A percentile compares a stretch with the other conserved stretches of the same genome.
phyloP scores from a whole-genome alignment of 495 filamentous ascomycete genomes.

The Penicillium taxi region DNA sequence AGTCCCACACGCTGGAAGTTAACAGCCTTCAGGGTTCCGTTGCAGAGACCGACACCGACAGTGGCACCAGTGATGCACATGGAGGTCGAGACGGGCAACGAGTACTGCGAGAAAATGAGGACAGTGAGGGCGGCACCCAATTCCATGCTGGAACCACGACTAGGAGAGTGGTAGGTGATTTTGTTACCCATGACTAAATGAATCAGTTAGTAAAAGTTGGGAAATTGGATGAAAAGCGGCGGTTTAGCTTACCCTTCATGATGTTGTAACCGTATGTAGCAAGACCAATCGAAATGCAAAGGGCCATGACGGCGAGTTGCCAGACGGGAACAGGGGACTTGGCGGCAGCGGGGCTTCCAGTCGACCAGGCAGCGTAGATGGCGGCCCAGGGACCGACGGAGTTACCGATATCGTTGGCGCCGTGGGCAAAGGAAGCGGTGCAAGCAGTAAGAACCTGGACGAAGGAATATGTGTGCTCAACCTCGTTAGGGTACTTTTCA shows the following conservation, averaged over 20 bases:
- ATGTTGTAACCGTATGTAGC: constrained; percentile 63
- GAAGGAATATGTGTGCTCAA: constrained; percentile 70
- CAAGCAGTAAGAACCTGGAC: constrained; percentile 66
- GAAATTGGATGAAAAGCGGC: background rate
- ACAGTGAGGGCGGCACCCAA: constrained; percentile 60
- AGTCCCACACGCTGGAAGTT: constrained; percentile 56
- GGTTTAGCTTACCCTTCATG: constrained; percentile 46
- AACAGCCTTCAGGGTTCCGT: constrained; percentile 49
- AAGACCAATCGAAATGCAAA: constrained; percentile 49
- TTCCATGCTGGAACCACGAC: constrained; percentile 56
- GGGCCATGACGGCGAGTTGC: constrained; percentile 48
- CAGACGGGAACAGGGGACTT: constrained; percentile 52
- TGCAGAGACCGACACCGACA: constrained; percentile 51
- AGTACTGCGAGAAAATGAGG: constrained; percentile 53
- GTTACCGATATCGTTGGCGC: constrained; percentile 73
- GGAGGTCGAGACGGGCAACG: constrained; percentile 51
- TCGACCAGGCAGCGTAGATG: constrained; percentile 60
- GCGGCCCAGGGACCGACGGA: constrained; percentile 66
- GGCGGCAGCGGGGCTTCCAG: constrained; percentile 35
- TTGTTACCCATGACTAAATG: constrained; percentile 54
- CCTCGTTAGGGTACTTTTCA: constrained; percentile 63
- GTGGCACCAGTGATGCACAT: constrained; percentile 55
- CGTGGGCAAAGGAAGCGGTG: constrained; percentile 71
- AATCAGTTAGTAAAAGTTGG: constrained; percentile 12
- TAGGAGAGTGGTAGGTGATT: constrained; percentile 59